Evolutionary conservation across 2,329 filamentous ascomycete genomes (phyloP), one percentile per base, ranked within the genome.

Genomic region (Leptographium radiaticola): DNA sequence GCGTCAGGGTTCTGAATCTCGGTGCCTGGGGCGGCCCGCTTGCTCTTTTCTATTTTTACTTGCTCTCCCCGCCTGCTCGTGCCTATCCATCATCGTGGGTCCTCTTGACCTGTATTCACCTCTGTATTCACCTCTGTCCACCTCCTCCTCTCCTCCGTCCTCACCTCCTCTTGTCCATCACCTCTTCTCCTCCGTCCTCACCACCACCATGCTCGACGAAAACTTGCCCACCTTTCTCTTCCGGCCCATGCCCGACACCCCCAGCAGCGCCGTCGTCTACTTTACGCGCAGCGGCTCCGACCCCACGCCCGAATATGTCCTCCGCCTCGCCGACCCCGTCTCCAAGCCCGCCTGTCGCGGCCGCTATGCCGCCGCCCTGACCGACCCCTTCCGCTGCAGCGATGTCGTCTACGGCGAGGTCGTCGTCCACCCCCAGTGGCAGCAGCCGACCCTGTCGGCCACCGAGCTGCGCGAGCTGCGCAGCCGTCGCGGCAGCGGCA

Each of bases 401-500:
- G 87, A 89, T 34, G 80, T 97, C 54, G 74, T 97, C 55, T 97
- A 86, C 63, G 93, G 82, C 58, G 91, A 97, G 66, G 86, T 95
- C 25, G 73, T 91, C 18, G 80, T 95, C 53, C 79, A 82, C 61
- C 91, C 91, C 8, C 84, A 89, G 67, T 95, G 90, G 86, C 81
- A 85, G 30, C 87, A 91, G 55, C 87, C 89, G 0, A 83, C 82
- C 0, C 75, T 95, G 8, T 91, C 88, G 1, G 81, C 86, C 49
- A 88, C 93, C 53, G 86, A 94, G 64, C 78, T 90, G 54, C 81
- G 88, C 57, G 74, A 76, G n/a, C 77, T 71, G 55, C 57, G 57
- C 36, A 59, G 43, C 12, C 20, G 43, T 20, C 20, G 30, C 12
- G 25, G 43, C 20, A 60, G 43, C 59, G 56, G 10, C 42, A n/a